Evolutionary conservation across 345 rosid genomes (phyloP).

Genomic region (Toxicodendron radicans): DNA sequence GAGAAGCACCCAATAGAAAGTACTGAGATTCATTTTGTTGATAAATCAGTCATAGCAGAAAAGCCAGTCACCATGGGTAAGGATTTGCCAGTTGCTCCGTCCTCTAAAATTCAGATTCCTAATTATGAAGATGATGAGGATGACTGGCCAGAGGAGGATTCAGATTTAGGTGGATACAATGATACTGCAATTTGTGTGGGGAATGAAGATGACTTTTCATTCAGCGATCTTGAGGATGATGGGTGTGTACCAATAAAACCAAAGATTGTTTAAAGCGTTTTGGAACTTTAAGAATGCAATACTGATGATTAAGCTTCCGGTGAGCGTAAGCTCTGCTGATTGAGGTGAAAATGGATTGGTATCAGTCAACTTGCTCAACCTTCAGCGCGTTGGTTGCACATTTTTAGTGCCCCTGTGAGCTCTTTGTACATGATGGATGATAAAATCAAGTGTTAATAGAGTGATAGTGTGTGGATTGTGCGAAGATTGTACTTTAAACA

Average conservation of each 20-base stretch:
- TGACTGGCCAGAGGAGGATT: slow-evolving; percentile 81
- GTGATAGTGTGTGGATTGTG: slow-evolving; percentile 24
- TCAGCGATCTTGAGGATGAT: slow-evolving; percentile 91
- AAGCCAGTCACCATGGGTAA: slow-evolving; percentile 37
- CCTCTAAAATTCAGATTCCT: slow-evolving; percentile 43
- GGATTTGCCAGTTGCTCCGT: slow-evolving; percentile 28
- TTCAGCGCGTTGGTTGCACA: slow-evolving; percentile 2
- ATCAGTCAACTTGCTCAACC: background rate
- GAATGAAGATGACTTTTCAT: slow-evolving; percentile 82
- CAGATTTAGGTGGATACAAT: slow-evolving; percentile 43
- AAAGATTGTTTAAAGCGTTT: slow-evolving; percentile 29
- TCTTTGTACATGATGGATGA: slow-evolving; percentile 28
- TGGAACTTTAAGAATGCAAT: slow-evolving; percentile 19
- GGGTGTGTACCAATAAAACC: slow-evolving; percentile 39
- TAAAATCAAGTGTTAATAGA: slow-evolving; percentile 22
- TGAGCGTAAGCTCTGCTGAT: slow-evolving; percentile 27
- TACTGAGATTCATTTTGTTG: slow-evolving; percentile 48
- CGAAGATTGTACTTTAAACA: slow-evolving; percentile 16
- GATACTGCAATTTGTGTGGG: slow-evolving; percentile 35
- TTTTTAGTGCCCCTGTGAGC: slow-evolving; percentile 12
- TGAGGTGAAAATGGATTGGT: slow-evolving; percentile 8
- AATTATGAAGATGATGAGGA: slow-evolving; percentile 61
- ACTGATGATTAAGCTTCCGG: slow-evolving; percentile 10
- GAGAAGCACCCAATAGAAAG: slow-evolving; percentile 62
- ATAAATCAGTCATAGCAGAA: slow-evolving; percentile 69